phyloP scores from a whole-genome alignment of 139 green algal genomes.

The Trebouxia sp. region DNA sequence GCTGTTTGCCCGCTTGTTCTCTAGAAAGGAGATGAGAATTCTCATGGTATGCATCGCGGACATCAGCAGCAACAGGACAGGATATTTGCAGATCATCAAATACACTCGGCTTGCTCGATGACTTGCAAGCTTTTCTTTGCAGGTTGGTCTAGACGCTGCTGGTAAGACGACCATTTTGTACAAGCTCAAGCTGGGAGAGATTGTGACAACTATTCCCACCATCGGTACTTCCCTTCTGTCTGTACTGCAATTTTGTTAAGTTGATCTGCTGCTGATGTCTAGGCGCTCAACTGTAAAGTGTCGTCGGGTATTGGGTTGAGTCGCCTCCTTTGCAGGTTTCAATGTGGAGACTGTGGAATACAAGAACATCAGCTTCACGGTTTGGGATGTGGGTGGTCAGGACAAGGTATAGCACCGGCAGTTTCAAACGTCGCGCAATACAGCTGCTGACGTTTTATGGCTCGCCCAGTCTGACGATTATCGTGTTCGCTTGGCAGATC shows the following conservation, averaged over 20 bases:
- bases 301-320: neutral
- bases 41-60: conserved; percentile 81
- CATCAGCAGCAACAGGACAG: neutral
- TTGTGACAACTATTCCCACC: conserved; percentile 98
- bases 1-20: conserved; percentile 89
- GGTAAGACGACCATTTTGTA: conserved; percentile 99
- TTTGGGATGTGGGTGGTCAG: conserved; percentile 95
- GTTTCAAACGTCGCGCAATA: neutral
- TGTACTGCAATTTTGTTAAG: neutral
- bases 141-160: conserved; percentile 96
- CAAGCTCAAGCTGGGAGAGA: conserved; percentile 99
- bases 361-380: conserved; percentile 97
- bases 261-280: neutral
- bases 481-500: conserved; percentile 58
- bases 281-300: neutral
- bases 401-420: conserved; percentile 79
- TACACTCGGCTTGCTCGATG: neutral
- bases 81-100: neutral
- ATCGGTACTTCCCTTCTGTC: conserved; percentile 75
- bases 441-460: neutral
- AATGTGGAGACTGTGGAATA: conserved; percentile 98
- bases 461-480: conserved; percentile 10
- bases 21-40: conserved; percentile 98
- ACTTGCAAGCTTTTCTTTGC: conserved; percentile 23
- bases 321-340: conserved; percentile 71